phyloP scores from a whole-genome alignment of 371 early-diverging fungal genomes.

The Mortierella sp. region DNA sequence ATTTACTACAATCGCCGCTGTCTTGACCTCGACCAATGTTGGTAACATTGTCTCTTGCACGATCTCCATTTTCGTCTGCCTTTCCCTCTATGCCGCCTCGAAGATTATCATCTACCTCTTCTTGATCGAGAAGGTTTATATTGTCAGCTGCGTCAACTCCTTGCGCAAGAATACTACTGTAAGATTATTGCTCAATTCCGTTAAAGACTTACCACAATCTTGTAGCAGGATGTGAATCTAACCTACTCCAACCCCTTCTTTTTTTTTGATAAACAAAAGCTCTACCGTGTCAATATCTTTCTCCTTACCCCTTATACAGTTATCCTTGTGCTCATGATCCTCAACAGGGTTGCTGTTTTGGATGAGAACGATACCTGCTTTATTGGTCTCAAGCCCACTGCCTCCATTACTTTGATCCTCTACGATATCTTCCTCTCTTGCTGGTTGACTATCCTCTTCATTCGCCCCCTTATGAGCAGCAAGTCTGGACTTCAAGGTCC shows the following conservation, averaged over 20 bases:
- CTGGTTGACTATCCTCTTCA: constrained; percentile 45
- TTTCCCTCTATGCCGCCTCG: constrained; percentile 38
- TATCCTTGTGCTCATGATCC: constrained; percentile 59
- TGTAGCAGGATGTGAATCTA: neutral
- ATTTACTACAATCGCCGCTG: constrained; percentile 46
- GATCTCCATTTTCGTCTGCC: constrained; percentile 42
- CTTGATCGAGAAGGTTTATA: constrained; percentile 43
- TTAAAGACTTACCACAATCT: neutral
- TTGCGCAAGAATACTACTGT: constrained; percentile 27
- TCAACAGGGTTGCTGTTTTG: constrained; percentile 57
- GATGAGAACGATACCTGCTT: constrained; percentile 58
- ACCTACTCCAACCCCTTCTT: constrained; percentile 14
- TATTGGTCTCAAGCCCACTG: constrained; percentile 63
- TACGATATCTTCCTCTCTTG: constrained; percentile 50
- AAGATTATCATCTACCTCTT: constrained; percentile 48
- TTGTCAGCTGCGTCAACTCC: constrained; percentile 32
- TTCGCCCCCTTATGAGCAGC: constrained; percentile 37
- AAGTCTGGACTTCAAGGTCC: constrained; percentile 42
- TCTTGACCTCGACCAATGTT: constrained; percentile 37
- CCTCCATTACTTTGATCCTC: constrained; percentile 61
- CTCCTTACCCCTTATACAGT: constrained; percentile 60
- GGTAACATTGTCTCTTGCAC: constrained; percentile 47
- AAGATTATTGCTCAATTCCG: neutral
- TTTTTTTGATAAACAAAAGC: constrained; percentile 11
- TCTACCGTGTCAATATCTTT: constrained; percentile 60